Evolutionary conservation across 352 stramenopile genomes (phyloP).

Genomic region (Pythium sukuiense): DNA sequence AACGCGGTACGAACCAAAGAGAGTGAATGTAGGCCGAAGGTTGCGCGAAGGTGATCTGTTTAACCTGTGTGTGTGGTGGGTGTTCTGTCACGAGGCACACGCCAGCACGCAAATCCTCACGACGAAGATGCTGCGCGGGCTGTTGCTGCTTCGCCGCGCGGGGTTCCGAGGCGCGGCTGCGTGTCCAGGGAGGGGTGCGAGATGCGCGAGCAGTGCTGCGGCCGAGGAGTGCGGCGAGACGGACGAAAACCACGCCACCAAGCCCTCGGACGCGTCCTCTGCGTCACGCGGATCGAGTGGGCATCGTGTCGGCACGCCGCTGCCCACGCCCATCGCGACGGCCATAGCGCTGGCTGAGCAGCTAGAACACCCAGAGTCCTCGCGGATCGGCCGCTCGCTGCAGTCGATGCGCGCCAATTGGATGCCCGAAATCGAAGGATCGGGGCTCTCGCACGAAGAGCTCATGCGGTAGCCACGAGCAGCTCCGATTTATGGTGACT

Average conservation of each 20-base stretch:
- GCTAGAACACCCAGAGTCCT: constrained; percentile 22
- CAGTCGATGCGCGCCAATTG: constrained; percentile 15
- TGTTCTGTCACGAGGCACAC: constrained; percentile 20
- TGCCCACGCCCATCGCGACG: constrained; percentile 30
- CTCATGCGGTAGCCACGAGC: constrained; percentile 19
- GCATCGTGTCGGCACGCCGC: background rate
- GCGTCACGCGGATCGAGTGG: background rate
- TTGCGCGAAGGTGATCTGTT: constrained; percentile 26
- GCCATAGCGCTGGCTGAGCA: constrained; percentile 29
- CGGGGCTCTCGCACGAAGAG: constrained; percentile 20
- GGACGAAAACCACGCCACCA: background rate
- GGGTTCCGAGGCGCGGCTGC: background rate
- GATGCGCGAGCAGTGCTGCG: background rate
- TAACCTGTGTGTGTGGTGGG: constrained; percentile 10
- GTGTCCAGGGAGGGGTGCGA: background rate
- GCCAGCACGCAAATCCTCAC: constrained; percentile 8
- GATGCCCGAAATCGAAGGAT: constrained; percentile 21
- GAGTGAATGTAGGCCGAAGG: constrained; percentile 12
- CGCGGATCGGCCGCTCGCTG: constrained; percentile 18
- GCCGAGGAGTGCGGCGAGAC: constrained; percentile 2
- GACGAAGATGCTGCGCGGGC: constrained; percentile 13
- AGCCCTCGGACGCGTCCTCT: background rate
- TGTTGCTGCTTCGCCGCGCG: constrained; percentile 20
- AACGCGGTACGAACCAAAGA: constrained; percentile 4
- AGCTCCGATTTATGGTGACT: background rate